These are phyloP conservation scores for Calocera viscosa DNA, from an alignment of 768 basidiomycete genomes.

Conservation along the genomic window DNA sequence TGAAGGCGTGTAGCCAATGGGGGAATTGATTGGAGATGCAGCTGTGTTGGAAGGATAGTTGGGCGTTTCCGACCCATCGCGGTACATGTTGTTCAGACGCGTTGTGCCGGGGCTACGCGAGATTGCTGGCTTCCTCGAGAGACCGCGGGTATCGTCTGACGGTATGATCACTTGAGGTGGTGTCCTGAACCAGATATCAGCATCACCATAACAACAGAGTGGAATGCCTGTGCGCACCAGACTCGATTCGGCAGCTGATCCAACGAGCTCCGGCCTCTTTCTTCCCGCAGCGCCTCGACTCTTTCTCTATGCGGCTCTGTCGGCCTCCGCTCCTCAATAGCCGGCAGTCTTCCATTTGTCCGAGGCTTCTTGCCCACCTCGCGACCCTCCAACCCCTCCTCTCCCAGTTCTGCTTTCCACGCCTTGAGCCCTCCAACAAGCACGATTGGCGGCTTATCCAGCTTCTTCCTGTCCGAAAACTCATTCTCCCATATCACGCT, in stretches of 20 bases:
- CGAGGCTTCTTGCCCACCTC: slow-evolving; percentile 11
- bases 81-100: background rate
- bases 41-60: background rate
- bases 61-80: background rate
- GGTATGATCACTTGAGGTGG: background rate
- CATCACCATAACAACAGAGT: background rate
- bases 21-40: background rate
- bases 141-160: background rate
- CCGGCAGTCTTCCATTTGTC: background rate
- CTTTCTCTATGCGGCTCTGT: slow-evolving; percentile 8
- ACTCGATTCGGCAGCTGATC: slow-evolving; percentile 5
- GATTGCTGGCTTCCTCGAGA: background rate
- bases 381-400: slow-evolving; percentile 22
- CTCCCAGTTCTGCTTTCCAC: slow-evolving; percentile 52
- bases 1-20: slow-evolving; percentile 2
- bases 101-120: background rate
- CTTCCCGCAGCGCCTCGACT: background rate
- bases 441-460: slow-evolving; percentile 66
- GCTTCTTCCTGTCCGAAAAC: slow-evolving; percentile 46
- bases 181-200: background rate
- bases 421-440: slow-evolving; percentile 74
- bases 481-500: slow-evolving; percentile 60
- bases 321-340: slow-evolving; percentile 7
- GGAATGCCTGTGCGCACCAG: background rate
- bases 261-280: background rate